Evolutionary conservation across 1,284 basidiomycete genomes (phyloP), one percentile per base, ranked within the genome.

Genomic region (Xerocomus cyaneibrunnescens): DNA sequence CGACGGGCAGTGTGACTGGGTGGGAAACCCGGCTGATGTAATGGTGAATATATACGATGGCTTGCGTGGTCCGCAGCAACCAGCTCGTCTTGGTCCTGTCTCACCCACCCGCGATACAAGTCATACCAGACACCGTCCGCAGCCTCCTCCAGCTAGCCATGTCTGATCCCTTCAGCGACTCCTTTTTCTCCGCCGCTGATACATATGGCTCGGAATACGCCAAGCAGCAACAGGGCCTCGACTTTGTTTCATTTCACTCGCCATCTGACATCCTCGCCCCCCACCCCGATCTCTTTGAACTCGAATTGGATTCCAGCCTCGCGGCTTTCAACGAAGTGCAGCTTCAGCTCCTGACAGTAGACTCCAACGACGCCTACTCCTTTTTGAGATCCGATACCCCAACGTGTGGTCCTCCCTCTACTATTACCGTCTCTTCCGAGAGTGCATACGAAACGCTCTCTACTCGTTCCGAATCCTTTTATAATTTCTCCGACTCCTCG

Each of bases 201-300:
- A 54, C 70, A 45, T 72, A 71, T 52, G 70, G 69, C 56, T 61
- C 69, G 35, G 66, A 68, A 54, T 72, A 68, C 66, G 55, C 66
- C 57, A 73, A 62, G 61, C 72, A 68, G 48, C 67, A 63, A 62
- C 70, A 70, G 58, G 73, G 73, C 68, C 73, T 85, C 68, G 84
- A 85, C 71, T 83, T 85, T 72, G 76, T 81, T 69, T 83, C 83
- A 62, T 87, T 85, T 75, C 78, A 78, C 64, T 74, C 80, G 51
- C 75, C 82, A 59, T 75, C 79, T 58, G 84, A 87, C 73, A 76
- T 87, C 68, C 74, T 82, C 60, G 83, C 84, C 42, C 86, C 87
- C 45, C 81, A 85, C 66, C 85, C 87, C 56, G 87, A 90, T 76
- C 77, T 83, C 56, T 90, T 90, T 73, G 89, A 90, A 64, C 79